Conservation (phyloP, 2,329 filamentous ascomycete genomes). For the Thielaviopsis euricoi region DNA sequence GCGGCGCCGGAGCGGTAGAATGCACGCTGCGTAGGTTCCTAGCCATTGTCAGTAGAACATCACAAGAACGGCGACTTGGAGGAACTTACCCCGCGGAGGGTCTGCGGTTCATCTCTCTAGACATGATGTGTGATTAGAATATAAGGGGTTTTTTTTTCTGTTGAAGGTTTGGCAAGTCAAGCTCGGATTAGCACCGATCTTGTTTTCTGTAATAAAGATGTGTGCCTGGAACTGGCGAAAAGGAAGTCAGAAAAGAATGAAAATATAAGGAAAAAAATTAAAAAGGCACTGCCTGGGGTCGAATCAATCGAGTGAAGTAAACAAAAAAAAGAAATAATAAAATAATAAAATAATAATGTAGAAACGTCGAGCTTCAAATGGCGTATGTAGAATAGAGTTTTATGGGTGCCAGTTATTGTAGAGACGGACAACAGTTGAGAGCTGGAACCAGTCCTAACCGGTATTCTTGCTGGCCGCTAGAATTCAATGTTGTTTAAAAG, state of each 20-base stretch:
- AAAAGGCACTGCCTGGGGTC: background rate
- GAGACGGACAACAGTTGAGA: background rate
- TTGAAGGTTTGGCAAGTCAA: background rate
- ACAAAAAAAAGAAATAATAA: background rate
- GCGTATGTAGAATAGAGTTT: background rate
- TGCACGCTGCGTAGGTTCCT: background rate
- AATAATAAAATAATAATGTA: background rate
- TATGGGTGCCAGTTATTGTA: background rate
- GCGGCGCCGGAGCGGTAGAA: background rate
- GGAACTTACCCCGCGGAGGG: background rate
- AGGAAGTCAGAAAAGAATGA: too few relatives aligned
- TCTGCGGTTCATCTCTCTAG: slow-evolving; percentile 4
- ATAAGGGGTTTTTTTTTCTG: background rate
- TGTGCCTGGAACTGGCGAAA: background rate
- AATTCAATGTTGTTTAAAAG: background rate
- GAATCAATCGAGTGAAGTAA: background rate
- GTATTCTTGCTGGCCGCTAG: background rate
- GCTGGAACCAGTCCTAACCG: background rate
- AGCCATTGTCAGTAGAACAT: background rate
- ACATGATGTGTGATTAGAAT: background rate
- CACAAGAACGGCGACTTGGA: background rate
- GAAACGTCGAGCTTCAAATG: background rate
- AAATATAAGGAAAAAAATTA: background rate
- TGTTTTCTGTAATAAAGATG: background rate
- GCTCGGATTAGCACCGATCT: background rate